Evolutionary conservation across 2,329 filamentous ascomycete species (phyloP).

Genomic region (Podosphaera xanthii): DNA sequence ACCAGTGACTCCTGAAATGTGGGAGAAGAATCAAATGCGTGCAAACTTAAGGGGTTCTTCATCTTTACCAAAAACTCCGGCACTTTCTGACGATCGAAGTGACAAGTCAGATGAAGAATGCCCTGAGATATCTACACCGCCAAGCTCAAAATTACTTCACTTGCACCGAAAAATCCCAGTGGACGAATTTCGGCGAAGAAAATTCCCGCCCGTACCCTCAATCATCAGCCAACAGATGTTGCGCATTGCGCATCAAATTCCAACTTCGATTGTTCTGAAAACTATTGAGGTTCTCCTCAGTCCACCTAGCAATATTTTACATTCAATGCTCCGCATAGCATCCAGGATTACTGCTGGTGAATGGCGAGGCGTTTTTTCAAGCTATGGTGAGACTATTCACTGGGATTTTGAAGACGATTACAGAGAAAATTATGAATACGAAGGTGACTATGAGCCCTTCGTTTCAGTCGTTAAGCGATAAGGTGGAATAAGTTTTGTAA

Average conservation of each 20-base stretch:
- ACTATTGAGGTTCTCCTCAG: slow-evolving; percentile 56
- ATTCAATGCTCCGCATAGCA: slow-evolving; percentile 61
- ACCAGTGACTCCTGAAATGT: slow-evolving; percentile 7
- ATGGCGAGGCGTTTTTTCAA: slow-evolving; percentile 36
- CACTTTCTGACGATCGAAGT: slow-evolving; percentile 20
- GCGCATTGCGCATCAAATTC: slow-evolving; percentile 27
- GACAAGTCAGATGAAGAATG: slow-evolving; percentile 19
- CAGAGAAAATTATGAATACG: slow-evolving; percentile 30
- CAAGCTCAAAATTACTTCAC: slow-evolving; percentile 9
- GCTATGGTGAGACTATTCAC: slow-evolving; percentile 29
- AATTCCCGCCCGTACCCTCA: slow-evolving; percentile 44
- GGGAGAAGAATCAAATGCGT: slow-evolving; percentile 2
- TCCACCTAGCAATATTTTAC: slow-evolving; percentile 57
- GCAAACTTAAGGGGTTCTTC: slow-evolving; percentile 4
- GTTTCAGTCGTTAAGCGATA: no score
- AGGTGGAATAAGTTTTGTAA: no score
- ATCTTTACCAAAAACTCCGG: slow-evolving; percentile 20
- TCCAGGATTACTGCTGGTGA: slow-evolving; percentile 45
- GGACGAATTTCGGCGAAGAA: slow-evolving; percentile 28
- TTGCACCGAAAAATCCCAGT: slow-evolving; percentile 31
- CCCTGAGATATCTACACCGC: slow-evolving; percentile 18
- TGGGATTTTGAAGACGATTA: slow-evolving; percentile 30
- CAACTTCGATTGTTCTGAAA: slow-evolving; percentile 47
- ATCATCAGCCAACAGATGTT: slow-evolving; percentile 34
- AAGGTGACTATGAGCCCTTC: slow-evolving; percentile 30